Base-by-base conservation (phyloP, 768 basidiomycete species). In the Daedalea quercina region DNA sequence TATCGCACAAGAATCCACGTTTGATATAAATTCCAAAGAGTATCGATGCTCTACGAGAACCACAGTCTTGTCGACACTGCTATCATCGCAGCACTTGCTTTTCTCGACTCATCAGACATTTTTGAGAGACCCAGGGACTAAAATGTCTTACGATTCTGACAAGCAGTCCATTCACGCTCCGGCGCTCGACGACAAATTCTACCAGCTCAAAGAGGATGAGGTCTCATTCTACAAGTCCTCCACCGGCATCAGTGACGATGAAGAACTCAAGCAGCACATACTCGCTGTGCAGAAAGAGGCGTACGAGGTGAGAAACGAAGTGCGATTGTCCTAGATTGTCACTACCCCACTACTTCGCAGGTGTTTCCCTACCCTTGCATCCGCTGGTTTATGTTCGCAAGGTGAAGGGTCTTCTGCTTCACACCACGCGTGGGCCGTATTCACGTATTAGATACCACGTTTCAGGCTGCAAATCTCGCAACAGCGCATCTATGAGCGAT, bases 321-420 rank as follows among this genome's bases (percentile, higher is more conserved):
- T n/a, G n/a, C n/a, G n/a, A n/a, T n/a, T 31, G 28, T 11, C 28
- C 28, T 6, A 31, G 11, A 31, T 31, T 11, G 28, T 11, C 28
- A 85, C 11, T 11, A 11, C 28, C 11, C 28, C 11, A 6, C 4
- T 31, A 31, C 4, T 31, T 31, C 28, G 26, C 45, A 68, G 68
- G 55, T 65, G n/a, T 53, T 62, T 50, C 65, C 69, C 1, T 70
- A 67, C 51, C 63, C 63, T 2, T 70, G 69, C 47, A 68, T 70
- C 50, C 59, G 62, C 8, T 40, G 47, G 6, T 65, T 66, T 47
- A 40, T 41, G 2, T 68, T 65, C 51, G 46, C 58, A 6, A 54
- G 49, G 67, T 65, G 28, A 47, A 53, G 44, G 24, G 8, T 37
- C 15, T n/a, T 23, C 6, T 42, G 28, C 4, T 26, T 12, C 19